A percentile compares a stretch with the other conserved stretches of the same genome.
Evolutionary conservation across 768 basidiomycete genomes (phyloP).

Genomic region (Mycena pura): DNA sequence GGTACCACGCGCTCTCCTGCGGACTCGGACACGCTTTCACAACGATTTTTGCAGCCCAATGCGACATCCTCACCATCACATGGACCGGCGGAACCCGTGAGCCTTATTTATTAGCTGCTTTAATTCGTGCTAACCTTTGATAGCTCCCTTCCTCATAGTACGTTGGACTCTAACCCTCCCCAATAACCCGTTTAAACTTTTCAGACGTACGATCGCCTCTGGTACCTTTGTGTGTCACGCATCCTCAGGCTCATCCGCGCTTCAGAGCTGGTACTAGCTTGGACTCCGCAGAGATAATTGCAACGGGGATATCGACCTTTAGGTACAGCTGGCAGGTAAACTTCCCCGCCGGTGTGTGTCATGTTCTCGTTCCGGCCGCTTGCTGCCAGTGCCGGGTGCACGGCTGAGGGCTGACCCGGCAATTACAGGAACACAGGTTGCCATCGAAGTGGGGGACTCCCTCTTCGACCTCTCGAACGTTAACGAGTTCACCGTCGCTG

Average conservation of each 20-base stretch:
- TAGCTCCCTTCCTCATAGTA: slow-evolving; percentile 6
- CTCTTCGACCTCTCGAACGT: not conserved
- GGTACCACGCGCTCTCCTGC: slow-evolving; percentile 2
- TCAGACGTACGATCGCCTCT: not conserved
- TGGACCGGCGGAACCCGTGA: not conserved
- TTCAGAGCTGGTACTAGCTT: not conserved
- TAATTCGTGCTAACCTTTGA: not conserved
- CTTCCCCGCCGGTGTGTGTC: slow-evolving; percentile 2
- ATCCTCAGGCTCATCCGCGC: not conserved
- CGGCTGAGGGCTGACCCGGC: slow-evolving; percentile 3
- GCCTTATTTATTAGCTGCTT: slow-evolving; percentile 1
- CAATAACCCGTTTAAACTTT: not conserved
- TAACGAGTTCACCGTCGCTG: slow-evolving; percentile 3
- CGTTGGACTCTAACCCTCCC: slow-evolving; percentile 2
- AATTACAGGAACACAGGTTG: slow-evolving; percentile 4
- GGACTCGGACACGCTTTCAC: not conserved
- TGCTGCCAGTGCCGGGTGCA: no score
- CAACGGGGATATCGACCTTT: not conserved
- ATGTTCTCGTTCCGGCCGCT: slow-evolving; percentile 3
- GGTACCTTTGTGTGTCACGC: not conserved
- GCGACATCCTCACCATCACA: not conserved
- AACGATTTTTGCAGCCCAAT: not conserved
- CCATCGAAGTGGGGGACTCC: not conserved
- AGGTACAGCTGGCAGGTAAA: not conserved
- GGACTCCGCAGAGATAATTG: slow-evolving; percentile 1